Evolutionary conservation across 805 yeast species (phyloP), one percentile per base, ranked within the genome.

Genomic region (Metschnikowia baotianmanensis): DNA sequence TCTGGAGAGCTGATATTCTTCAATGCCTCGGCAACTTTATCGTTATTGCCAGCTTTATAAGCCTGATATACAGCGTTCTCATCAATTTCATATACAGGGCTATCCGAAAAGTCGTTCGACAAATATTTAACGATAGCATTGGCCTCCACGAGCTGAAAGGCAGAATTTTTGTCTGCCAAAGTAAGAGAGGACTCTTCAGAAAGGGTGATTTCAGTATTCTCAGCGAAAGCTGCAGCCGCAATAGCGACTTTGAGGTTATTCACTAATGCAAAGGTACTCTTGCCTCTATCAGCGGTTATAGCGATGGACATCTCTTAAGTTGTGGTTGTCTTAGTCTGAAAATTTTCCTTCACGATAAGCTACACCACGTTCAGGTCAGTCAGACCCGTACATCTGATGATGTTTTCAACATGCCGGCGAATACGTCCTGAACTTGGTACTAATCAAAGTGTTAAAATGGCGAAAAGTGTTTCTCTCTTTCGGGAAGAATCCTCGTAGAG

Each of bases 41-140:
- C 69, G 25, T 60, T 51, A 18, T 59, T 58, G 43, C 64, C 56
- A 3, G 63, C 36, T 46, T 69, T 67, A 42, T 72, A 52, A 11
- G 72, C 69, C 2, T 62, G 50, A 48, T 69, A 71, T 23, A 78
- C 58, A n/a, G 47, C 46, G 18, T 66, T 57, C 56, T 78, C 83
- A 47, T 75, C 78, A 17, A 63, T 58, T 9, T 57, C 59, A 32
- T 72, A 61, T 12, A 66, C 56, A 10, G 55, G 47, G 20, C 62
- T 54, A 8, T 38, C 51, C 5, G 61, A 41, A 46, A 78, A 81
- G 47, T 78, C 80, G 17, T 66, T 59, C 27, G 78, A 67, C 46
- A 81, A 63, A 53, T 78, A 84, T 58, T 80, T 79, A 46, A 83
- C 81, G 38, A 83, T 79, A 16, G 93, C 80, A 56, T 83, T 82